Evolutionary conservation across 2,329 filamentous ascomycete genomes (phyloP).

Genomic region (Colletotrichum neosansevieriae): DNA sequence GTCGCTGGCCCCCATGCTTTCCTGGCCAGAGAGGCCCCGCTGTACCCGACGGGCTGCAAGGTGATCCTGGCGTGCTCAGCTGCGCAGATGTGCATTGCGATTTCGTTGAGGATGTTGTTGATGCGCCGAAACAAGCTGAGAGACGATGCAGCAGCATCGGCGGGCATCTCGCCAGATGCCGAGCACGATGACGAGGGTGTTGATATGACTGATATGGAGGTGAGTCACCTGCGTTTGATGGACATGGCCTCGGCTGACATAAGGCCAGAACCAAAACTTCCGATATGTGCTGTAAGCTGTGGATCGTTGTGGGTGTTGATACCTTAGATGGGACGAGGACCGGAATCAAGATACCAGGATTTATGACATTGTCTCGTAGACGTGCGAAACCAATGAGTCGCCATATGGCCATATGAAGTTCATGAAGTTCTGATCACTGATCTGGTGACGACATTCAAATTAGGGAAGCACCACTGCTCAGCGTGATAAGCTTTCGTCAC

Average conservation of each 20-base stretch:
- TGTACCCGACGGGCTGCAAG: conserved; percentile 65
- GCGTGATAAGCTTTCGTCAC: no score
- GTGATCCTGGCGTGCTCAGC: conserved; percentile 61
- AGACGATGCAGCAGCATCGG: conserved; percentile 47
- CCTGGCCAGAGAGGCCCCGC: conserved; percentile 56
- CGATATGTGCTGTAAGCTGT: conserved; percentile 44
- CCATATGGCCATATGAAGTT: no score
- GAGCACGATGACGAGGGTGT: conserved; percentile 45
- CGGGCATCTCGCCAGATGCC: conserved; percentile 23
- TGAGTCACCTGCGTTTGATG: conserved; percentile 35
- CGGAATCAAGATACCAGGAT: neutral
- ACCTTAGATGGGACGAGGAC: neutral
- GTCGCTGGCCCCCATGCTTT: conserved; percentile 62
- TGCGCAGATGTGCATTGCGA: conserved; percentile 54
- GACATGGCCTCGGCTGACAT: neutral
- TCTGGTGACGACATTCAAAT: no score
- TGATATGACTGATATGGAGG: conserved; percentile 56
- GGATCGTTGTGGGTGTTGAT: neutral
- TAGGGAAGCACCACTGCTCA: no score
- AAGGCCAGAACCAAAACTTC: conserved; percentile 46
- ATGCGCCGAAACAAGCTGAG: conserved; percentile 53
- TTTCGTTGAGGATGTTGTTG: conserved; percentile 51
- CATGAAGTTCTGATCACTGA: no score
- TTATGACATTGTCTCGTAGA: neutral
- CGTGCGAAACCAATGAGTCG: no score